phyloP scores from a whole-genome alignment of 2,329 filamentous ascomycete species.

The Diaporthe sp. region DNA sequence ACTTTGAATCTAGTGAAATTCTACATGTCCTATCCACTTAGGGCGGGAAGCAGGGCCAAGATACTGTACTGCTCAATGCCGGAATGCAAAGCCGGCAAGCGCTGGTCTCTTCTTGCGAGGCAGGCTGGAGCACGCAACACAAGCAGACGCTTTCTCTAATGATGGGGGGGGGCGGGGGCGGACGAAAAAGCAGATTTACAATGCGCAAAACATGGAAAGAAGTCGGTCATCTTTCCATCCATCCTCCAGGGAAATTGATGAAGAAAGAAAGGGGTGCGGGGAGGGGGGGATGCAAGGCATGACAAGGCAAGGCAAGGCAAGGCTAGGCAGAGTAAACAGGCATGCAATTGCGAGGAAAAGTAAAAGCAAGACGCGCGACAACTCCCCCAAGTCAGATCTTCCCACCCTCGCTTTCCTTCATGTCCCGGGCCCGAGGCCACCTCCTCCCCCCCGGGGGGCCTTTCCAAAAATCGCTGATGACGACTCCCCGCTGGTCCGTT shows the following conservation, averaged over 20 bases:
- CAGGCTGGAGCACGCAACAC: not conserved
- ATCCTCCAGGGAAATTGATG: not conserved
- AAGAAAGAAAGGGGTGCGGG: not conserved
- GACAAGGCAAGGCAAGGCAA: not conserved
- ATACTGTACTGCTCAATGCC: not conserved
- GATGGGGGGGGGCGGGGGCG: too few species aligned
- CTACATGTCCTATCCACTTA: not conserved
- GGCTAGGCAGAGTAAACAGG: not conserved
- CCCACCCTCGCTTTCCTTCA: not conserved
- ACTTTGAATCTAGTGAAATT: constrained; percentile 15
- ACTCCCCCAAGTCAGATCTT: not conserved
- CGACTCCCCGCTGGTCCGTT: not conserved
- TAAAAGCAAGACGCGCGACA: constrained; percentile 8
- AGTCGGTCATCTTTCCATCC: not conserved
- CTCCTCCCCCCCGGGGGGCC: not conserved
- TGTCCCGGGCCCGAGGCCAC: not conserved
- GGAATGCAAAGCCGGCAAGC: constrained; percentile 3
- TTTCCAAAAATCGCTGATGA: not conserved
- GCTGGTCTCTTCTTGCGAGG: not conserved
- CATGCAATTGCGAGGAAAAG: constrained; percentile 14
- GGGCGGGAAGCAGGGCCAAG: constrained; percentile 6
- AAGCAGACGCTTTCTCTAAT: constrained; percentile 14
- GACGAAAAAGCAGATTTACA: not conserved
- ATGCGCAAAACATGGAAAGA: not conserved
- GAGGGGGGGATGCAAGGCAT: not conserved